These are phyloP conservation scores for Akanthomyces muscarius DNA, from an alignment of 2,329 filamentous ascomycete species.

Conservation along the genomic window DNA sequence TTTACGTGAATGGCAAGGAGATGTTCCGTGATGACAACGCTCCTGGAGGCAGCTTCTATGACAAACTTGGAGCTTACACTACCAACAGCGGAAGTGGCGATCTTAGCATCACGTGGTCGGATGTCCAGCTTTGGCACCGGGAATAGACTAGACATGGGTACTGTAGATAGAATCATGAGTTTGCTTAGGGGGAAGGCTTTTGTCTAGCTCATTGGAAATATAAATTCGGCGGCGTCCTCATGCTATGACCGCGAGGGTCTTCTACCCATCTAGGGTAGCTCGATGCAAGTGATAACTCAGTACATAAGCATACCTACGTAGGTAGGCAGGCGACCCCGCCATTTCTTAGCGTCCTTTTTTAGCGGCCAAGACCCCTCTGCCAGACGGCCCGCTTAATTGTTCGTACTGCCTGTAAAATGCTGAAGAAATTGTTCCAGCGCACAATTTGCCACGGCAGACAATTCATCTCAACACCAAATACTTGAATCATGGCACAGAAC, in stretches of 20 bases:
- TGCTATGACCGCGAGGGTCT: neutral
- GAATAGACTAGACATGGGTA: neutral
- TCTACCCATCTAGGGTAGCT: neutral
- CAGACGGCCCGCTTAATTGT: neutral
- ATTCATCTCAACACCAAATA: neutral
- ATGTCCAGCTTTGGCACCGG: slow-evolving; percentile 14
- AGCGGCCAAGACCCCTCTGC: neutral
- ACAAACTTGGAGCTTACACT: slow-evolving; percentile 26
- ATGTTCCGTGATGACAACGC: slow-evolving; percentile 21
- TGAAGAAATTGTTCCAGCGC: neutral
- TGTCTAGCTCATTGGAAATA: neutral
- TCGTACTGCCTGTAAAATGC: no score
- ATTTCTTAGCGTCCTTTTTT: neutral
- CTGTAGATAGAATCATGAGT: neutral
- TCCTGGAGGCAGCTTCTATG: slow-evolving; percentile 25
- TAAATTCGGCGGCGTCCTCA: no score
- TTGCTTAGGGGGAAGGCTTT: no score
- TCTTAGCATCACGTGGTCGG: slow-evolving; percentile 6
- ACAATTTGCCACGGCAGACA: neutral
- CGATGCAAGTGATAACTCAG: no score
- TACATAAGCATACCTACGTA: no score
- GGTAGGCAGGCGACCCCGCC: neutral
- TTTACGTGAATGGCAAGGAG: slow-evolving; percentile 26
- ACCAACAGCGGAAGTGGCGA: slow-evolving; percentile 23
- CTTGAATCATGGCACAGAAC: slow-evolving; percentile 37